Conservation (phyloP, 768 basidiomycete genomes). For the Boletus huronensis region DNA sequence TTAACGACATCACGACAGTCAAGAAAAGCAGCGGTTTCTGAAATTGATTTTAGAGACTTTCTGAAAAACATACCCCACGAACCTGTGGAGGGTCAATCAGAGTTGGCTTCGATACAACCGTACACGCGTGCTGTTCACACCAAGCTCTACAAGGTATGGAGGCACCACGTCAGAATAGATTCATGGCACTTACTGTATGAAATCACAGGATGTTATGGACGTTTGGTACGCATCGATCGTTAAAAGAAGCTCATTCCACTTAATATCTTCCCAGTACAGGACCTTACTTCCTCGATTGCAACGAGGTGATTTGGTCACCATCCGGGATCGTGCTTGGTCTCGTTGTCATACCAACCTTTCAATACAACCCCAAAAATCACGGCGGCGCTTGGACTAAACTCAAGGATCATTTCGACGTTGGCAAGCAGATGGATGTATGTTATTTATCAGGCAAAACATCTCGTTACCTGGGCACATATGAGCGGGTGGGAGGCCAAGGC, state of each 20-base stretch:
- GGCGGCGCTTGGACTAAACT: constrained; percentile 18
- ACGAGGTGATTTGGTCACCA: constrained; percentile 23
- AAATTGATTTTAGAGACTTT: constrained; percentile 16
- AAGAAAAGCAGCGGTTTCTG: constrained; percentile 6
- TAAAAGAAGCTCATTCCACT: background rate
- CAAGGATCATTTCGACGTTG: constrained; percentile 6
- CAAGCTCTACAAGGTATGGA: constrained; percentile 18
- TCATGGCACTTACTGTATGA: background rate
- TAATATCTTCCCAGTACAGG: constrained; percentile 5
- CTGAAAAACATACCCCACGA: constrained; percentile 7
- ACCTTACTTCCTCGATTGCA: constrained; percentile 8
- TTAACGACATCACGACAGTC: constrained; percentile 8
- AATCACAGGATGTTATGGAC: constrained; percentile 2
- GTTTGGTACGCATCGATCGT: constrained; percentile 10
- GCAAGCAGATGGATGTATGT: constrained; percentile 21
- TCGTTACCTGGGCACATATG: constrained; percentile 28
- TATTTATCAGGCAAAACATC: background rate
- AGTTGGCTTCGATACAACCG: constrained; percentile 6
- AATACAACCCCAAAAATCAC: constrained; percentile 23
- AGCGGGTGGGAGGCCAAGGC: constrained; percentile 14
- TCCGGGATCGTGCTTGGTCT: constrained; percentile 25
- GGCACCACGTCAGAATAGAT: background rate
- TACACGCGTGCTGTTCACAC: background rate
- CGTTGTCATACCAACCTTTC: constrained; percentile 23
- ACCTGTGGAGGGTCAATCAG: constrained; percentile 10